phyloP scores from a whole-genome alignment of 169 alveolate species.

The Plasmodium blacklocki region DNA sequence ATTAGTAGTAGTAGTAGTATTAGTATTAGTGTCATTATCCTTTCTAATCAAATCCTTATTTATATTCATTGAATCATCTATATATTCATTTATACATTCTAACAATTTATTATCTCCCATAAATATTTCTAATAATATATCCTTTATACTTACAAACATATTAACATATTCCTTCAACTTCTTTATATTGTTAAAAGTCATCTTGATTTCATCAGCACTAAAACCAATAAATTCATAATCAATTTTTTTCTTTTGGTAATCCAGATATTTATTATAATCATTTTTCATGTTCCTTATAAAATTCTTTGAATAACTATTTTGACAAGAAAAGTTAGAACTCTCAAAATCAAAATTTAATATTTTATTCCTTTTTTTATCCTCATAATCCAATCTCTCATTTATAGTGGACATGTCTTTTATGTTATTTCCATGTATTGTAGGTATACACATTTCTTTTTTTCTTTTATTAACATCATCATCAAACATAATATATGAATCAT shows the following conservation, averaged over 20 bases:
- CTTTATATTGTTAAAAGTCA: conserved; percentile 57
- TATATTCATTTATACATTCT: conserved; percentile 66
- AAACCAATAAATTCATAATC: conserved; percentile 74
- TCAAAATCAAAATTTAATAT: conserved; percentile 58
- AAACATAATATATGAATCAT: background rate
- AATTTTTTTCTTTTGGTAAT: conserved; percentile 55
- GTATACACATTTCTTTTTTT: background rate
- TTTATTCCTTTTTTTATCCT: background rate
- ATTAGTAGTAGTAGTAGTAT: background rate
- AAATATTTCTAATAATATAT: conserved; percentile 67
- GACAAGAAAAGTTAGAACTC: conserved; percentile 39
- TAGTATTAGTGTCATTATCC: background rate
- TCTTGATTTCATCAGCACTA: conserved; percentile 64
- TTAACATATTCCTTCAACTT: conserved; percentile 73
- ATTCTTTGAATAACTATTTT: conserved; percentile 50
- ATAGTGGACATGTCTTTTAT: background rate
- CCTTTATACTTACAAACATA: conserved; percentile 74
- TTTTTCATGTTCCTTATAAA: conserved; percentile 64
- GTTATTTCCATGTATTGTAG: too few relatives aligned
- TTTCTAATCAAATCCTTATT: background rate
- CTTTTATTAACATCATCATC: background rate
- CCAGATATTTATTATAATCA: conserved; percentile 45
- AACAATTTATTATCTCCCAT: conserved; percentile 65
- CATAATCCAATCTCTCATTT: background rate
- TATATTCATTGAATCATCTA: conserved; percentile 16